phyloP scores from a whole-genome alignment of 495 filamentous ascomycete genomes.

The Gamarada debralockiae region DNA sequence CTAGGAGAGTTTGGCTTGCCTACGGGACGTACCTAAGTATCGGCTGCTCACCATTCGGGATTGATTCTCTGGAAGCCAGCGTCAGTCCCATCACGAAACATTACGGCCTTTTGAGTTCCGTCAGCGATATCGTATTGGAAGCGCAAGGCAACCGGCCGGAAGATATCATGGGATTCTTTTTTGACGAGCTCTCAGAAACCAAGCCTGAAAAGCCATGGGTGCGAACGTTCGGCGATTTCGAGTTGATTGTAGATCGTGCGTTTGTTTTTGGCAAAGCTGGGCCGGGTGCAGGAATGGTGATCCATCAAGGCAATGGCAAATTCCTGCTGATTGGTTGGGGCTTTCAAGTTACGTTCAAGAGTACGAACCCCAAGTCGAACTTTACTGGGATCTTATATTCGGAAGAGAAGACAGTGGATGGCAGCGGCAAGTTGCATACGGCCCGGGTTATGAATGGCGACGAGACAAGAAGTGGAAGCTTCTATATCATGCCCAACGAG shows the following conservation, averaged over 20 bases:
- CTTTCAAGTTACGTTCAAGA: constrained; percentile 36
- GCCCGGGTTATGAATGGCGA: constrained; percentile 41
- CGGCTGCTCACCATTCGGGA: constrained; percentile 40
- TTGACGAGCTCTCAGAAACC: constrained; percentile 34
- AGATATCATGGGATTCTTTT: constrained; percentile 41
- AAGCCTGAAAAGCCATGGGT: constrained; percentile 21
- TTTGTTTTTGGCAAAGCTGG: constrained; percentile 45
- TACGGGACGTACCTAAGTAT: constrained; percentile 38
- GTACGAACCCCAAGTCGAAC: constrained; percentile 25
- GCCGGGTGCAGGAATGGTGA: constrained; percentile 40
- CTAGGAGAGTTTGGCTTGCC: constrained; percentile 38
- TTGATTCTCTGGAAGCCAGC: constrained; percentile 32
- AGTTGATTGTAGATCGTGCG: constrained; percentile 36
- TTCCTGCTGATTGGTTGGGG: constrained; percentile 46
- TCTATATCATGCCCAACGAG: constrained; percentile 46
- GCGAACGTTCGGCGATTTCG: constrained; percentile 21
- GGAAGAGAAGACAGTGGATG: constrained; percentile 37
- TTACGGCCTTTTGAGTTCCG: constrained; percentile 35
- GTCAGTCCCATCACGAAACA: constrained; percentile 33
- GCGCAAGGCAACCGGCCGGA: constrained; percentile 32
- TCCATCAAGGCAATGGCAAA: constrained; percentile 32
- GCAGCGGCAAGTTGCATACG: constrained; percentile 34
- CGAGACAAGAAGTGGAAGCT: constrained; percentile 43
- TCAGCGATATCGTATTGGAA: constrained; percentile 33
- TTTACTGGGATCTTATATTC: constrained; percentile 42